Percentiles rank a stretch among this genome's conserved stretches.
phyloP scores from a whole-genome alignment of 192 early-diverging fungal genomes.

The Podochytrium sp. region DNA sequence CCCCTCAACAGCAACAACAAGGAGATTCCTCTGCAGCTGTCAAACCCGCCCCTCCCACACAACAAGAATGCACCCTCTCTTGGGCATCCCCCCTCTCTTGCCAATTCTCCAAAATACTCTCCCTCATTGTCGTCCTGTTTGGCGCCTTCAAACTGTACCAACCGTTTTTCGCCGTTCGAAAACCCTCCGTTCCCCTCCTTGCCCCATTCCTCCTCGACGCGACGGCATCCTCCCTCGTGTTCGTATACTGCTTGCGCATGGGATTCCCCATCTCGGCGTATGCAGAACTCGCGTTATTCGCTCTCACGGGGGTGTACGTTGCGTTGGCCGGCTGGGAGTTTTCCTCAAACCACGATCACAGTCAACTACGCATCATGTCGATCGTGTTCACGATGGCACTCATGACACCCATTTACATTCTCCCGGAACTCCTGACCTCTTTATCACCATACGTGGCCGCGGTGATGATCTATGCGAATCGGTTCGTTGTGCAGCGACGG shows the following conservation, averaged over 20 bases:
- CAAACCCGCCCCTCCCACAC: background rate
- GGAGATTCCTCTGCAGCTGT: background rate
- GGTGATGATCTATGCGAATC: constrained; percentile 10
- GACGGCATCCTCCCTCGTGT: constrained; percentile 10
- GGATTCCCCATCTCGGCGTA: background rate
- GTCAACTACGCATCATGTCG: background rate
- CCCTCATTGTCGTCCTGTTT: constrained; percentile 3
- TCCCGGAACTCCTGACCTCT: background rate
- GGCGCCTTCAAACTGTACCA: constrained; percentile 10
- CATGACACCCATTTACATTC: background rate
- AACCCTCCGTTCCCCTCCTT: background rate
- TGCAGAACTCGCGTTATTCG: constrained; percentile 8
- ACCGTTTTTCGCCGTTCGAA: background rate
- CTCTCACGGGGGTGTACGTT: background rate
- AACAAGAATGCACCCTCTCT: background rate
- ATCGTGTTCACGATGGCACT: constrained; percentile 1
- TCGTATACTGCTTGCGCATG: background rate
- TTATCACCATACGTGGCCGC: constrained; percentile 7
- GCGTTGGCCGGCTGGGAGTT: background rate
- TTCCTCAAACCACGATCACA: background rate
- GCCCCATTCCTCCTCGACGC: constrained; percentile 12
- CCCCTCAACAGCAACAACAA: background rate
- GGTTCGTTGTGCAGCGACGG: background rate
- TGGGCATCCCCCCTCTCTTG: background rate
- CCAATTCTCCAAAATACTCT: background rate